Conservation (phyloP, 202 grass and related monocot genomes). For the Tripidium arundinaceum region DNA sequence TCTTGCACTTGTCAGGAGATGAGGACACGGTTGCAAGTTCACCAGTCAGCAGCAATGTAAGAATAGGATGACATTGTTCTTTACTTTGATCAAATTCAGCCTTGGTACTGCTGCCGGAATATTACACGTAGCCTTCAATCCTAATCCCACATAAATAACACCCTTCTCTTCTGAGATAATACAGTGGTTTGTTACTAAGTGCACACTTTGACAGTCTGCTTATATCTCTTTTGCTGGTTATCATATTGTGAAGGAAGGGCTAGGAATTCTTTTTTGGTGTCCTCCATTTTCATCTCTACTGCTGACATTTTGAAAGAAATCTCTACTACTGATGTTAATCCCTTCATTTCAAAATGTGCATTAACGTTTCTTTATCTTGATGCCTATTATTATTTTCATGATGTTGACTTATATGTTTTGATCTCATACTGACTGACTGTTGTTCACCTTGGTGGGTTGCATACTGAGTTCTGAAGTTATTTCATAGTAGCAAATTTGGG, state of each 20-base stretch:
- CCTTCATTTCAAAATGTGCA: background rate
- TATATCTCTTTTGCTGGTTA: background rate
- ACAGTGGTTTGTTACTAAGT: background rate
- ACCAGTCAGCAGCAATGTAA: conserved; percentile 36
- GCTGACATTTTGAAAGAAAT: no score
- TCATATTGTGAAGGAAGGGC: background rate
- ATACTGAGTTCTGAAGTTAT: conserved; percentile 1
- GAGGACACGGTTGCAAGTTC: conserved; percentile 26
- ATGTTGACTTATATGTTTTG: background rate
- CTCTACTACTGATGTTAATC: no score
- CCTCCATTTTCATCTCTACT: background rate
- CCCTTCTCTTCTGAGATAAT: background rate
- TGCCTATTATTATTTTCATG: background rate
- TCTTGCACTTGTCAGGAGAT: conserved; percentile 46
- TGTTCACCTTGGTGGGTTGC: conserved; percentile 14
- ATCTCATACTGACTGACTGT: background rate
- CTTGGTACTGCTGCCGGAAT: background rate
- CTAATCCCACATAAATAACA: background rate
- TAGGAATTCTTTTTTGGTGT: background rate
- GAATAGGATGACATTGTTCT: background rate
- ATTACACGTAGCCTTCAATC: background rate
- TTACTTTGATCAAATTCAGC: conserved; percentile 14
- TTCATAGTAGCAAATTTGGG: background rate
- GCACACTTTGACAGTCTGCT: background rate
- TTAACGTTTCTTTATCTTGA: background rate